Base-by-base conservation (phyloP, 352 stramenopile species). In the Albugo candida region DNA sequence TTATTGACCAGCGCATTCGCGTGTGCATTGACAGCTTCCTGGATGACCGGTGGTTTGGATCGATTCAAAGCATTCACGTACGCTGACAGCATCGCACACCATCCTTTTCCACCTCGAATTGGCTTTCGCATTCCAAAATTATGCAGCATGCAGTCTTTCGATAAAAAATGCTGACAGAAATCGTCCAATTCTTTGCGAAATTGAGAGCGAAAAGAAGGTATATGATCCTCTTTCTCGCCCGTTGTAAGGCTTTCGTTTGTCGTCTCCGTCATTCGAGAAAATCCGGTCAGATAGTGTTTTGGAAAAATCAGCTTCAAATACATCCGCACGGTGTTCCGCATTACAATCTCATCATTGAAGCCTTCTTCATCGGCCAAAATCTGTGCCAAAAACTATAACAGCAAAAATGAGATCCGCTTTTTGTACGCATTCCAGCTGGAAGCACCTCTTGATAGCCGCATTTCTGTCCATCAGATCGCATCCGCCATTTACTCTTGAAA, bases 401-500 rank as follows among this genome's bases (percentile, higher is more conserved):
- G n/a, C n/a, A n/a, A n/a, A n/a, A n/a, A n/a, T n/a, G n/a, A n/a
- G n/a, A n/a, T n/a, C n/a, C n/a, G n/a, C n/a, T n/a, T n/a, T n/a
- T n/a, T n/a, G n/a, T n/a, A n/a, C n/a, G n/a, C n/a, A n/a, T n/a
- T n/a, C n/a, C n/a, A n/a, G 67, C 53, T 14, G 56, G 65, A 37
- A 74, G n/a, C 42, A 70, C 80, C 21, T 64, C 16, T 14, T 41
- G 14, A 16, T 16, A 14, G 36, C 36, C 55, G 48, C 68, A 65
- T 13, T 24, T 43, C n/a, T 41, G 14, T 14, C n/a, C 36, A 17
- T 65, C 58, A 1, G 44, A 49, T 12, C 48, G 48, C 18, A 52
- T 63, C 44, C 80, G 68, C 71, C 71, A 83, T 55, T 83, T 81
- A 49, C 81, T 43, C 40, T 83, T 83, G 52, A 65, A 64, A 43